Conservation (phyloP, 768 basidiomycete species). For the Russula ochroleuca region DNA sequence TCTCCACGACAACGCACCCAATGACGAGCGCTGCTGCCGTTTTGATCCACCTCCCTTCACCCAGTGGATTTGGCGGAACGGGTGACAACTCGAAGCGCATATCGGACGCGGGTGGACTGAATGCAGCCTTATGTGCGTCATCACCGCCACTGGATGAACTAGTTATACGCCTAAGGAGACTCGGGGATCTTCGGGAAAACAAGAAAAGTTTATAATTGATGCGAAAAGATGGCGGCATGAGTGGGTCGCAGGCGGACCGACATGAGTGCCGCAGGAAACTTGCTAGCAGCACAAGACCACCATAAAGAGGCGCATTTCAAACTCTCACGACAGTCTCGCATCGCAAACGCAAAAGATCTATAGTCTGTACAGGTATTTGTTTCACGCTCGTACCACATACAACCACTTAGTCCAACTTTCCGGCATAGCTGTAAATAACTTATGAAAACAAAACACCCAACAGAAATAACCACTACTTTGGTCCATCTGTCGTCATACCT, state of each 20-base stretch:
- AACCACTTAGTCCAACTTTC: constrained; percentile 9
- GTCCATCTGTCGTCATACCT: constrained; percentile 17
- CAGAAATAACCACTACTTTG: constrained; percentile 10
- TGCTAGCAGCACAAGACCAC: not conserved
- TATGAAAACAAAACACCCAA: not conserved
- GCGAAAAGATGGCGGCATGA: constrained; percentile 17
- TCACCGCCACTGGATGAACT: not conserved
- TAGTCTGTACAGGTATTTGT: constrained; percentile 5
- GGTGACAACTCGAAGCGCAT: constrained; percentile 49
- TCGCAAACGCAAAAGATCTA: not conserved
- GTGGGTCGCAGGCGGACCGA: not conserved
- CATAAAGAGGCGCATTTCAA: not conserved
- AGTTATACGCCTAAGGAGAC: not conserved
- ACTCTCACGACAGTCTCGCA: not conserved
- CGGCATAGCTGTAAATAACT: constrained; percentile 18
- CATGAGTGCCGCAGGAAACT: not conserved
- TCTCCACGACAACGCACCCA: constrained; percentile 56
- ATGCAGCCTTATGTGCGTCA: not conserved
- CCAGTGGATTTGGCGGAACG: constrained; percentile 59
- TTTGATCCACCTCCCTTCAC: constrained; percentile 65
- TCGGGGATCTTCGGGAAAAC: not conserved
- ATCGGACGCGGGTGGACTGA: constrained; percentile 11
- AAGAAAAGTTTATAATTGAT: constrained; percentile 11
- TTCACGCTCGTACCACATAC: constrained; percentile 6
- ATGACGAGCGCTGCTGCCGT: constrained; percentile 74